Evolutionary conservation across 2,329 filamentous ascomycete species (phyloP).

Genomic region (Colletotrichum somersetense): DNA sequence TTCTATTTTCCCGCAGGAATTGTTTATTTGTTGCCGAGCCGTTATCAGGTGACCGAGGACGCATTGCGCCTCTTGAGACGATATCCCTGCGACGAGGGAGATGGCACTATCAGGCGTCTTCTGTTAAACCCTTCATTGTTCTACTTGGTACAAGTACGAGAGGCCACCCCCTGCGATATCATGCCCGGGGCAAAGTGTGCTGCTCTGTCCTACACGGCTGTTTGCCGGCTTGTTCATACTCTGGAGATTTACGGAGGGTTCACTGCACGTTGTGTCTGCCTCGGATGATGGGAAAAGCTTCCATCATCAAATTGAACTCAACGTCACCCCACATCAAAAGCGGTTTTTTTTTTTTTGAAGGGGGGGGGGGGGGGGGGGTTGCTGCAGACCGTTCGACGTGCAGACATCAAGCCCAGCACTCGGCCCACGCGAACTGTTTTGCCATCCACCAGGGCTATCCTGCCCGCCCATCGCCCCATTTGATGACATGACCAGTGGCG

Average conservation of each 20-base stretch:
- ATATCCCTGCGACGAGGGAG: conserved; percentile 8
- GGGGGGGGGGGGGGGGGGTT: too few species aligned
- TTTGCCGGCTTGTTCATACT: not conserved
- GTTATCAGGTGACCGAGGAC: not conserved
- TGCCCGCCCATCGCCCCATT: not conserved
- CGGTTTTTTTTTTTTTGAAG: not conserved
- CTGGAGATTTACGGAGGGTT: not conserved
- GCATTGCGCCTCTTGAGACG: not conserved
- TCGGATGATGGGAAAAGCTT: not conserved
- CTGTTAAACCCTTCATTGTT: not conserved
- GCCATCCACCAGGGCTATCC: not conserved
- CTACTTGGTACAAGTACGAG: not conserved
- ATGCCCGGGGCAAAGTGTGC: not conserved
- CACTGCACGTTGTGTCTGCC: too few species aligned
- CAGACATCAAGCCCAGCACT: too few species aligned
- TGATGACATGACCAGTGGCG: conserved; percentile 15
- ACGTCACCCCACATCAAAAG: not conserved
- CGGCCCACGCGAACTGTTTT: not conserved
- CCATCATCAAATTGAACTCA: not conserved
- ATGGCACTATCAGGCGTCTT: conserved; percentile 12
- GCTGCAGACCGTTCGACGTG: not conserved
- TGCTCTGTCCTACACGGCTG: not conserved
- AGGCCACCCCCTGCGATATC: conserved; percentile 17
- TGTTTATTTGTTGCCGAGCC: conserved; percentile 13
- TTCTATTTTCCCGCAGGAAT: not conserved